Percentiles rank a stretch among this genome's conserved stretches.
Evolutionary conservation across 805 yeast species (phyloP).

Genomic region (Tetrapisispora namnaoensis): DNA sequence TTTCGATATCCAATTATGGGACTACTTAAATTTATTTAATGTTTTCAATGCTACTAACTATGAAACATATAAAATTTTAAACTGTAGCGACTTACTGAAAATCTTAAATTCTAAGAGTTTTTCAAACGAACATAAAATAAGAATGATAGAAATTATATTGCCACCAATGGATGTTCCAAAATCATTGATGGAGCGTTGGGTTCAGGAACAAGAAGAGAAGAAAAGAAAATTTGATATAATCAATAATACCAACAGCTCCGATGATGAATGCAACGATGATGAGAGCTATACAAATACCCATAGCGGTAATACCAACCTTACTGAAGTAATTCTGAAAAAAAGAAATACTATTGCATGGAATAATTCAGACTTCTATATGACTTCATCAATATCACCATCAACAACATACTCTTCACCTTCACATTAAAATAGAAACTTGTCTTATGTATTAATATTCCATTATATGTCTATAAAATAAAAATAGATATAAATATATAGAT

Average conservation of each 20-base stretch:
- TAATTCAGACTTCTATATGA: neutral
- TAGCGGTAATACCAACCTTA: neutral
- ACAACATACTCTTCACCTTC: neutral
- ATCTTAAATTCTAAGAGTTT: constrained; percentile 35
- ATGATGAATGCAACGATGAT: neutral
- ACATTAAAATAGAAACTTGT: no score
- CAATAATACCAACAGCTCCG: neutral
- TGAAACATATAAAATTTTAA: constrained; percentile 36
- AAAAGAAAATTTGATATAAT: constrained; percentile 5
- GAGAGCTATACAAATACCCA: neutral
- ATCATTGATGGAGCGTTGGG: constrained; percentile 21
- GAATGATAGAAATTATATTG: constrained; percentile 48
- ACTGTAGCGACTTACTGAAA: constrained; percentile 40
- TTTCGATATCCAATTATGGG: constrained; percentile 58
- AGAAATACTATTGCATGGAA: neutral
- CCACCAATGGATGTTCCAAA: constrained; percentile 53
- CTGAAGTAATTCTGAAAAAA: neutral
- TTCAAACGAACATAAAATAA: constrained; percentile 34
- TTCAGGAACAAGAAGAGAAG: constrained; percentile 15
- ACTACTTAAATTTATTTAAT: constrained; percentile 36
- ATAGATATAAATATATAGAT: no score
- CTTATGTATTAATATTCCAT: neutral
- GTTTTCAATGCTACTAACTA: constrained; percentile 48
- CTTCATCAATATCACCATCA: constrained; percentile 1
- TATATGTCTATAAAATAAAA: no score